phyloP scores from a whole-genome alignment of 2,329 filamentous ascomycete species.

The Sporothrix brunneoviolacea region DNA sequence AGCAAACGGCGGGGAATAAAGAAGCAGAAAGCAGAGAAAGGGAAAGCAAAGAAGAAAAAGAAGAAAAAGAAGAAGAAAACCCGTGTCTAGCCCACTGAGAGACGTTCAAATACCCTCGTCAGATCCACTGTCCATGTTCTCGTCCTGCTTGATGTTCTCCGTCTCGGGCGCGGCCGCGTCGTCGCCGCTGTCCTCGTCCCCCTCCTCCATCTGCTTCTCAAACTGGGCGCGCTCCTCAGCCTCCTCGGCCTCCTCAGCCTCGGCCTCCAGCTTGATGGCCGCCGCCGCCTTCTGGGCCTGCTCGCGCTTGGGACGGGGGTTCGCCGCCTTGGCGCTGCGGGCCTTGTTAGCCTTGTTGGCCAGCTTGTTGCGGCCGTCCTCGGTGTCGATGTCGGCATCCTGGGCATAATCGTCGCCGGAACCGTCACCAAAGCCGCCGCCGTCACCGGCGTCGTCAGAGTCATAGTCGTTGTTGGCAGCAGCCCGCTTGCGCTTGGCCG shows the following conservation, averaged over 20 bases:
- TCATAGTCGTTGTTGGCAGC: conserved; percentile 9
- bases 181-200: background rate
- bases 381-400: background rate
- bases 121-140: no score
- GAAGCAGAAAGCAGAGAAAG: background rate
- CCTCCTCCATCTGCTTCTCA: background rate
- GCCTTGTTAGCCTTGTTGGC: background rate
- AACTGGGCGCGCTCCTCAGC: background rate
- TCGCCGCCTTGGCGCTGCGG: background rate
- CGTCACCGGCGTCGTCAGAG: background rate
- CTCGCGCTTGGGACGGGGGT: conserved; percentile 5
- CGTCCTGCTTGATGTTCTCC: no score
- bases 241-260: background rate
- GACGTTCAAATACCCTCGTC: no score
- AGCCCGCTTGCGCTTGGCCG: conserved; percentile 23
- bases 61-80: background rate
- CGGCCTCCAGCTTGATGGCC: conserved; percentile 6
- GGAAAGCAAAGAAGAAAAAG: background rate
- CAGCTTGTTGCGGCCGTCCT: background rate
- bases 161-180: no score
- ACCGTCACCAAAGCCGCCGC: no score
- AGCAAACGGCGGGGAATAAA: background rate
- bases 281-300: conserved; percentile 4
- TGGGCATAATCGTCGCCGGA: background rate
- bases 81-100: no score